Conservation (phyloP, 2,329 filamentous ascomycete genomes). For the Hypoxylon sp. region DNA sequence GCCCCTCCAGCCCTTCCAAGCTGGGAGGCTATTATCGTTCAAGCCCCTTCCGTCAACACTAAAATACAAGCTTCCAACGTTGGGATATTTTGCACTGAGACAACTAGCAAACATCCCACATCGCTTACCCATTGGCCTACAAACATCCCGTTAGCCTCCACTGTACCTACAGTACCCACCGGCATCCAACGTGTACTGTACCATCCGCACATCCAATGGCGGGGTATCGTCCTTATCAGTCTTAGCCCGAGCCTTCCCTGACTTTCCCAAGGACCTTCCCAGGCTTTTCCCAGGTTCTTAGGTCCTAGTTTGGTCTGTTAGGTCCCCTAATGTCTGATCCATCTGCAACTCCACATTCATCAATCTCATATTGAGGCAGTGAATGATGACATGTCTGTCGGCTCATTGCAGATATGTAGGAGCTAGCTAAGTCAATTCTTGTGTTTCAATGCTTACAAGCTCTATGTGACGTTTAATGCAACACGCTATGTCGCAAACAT, state of each 20-base stretch:
- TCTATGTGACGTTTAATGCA: slow-evolving; percentile 35
- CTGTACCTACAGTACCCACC: slow-evolving; percentile 18
- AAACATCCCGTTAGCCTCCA: slow-evolving; percentile 10
- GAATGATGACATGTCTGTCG: slow-evolving; percentile 41
- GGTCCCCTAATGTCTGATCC: slow-evolving; percentile 31
- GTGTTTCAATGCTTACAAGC: slow-evolving; percentile 39
- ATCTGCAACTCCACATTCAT: slow-evolving; percentile 40
- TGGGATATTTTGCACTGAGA: slow-evolving; percentile 4
- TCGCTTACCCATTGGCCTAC: slow-evolving; percentile 11
- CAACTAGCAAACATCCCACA: slow-evolving; percentile 19
- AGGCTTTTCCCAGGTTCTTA: not conserved
- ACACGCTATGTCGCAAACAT: slow-evolving; percentile 44
- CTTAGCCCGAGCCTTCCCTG: slow-evolving; percentile 33
- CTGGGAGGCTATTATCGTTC: not conserved
- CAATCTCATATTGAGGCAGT: slow-evolving; percentile 45
- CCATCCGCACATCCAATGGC: slow-evolving; percentile 38
- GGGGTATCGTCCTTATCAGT: slow-evolving; percentile 45
- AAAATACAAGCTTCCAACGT: slow-evolving; percentile 6
- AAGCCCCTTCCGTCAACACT: slow-evolving; percentile 7
- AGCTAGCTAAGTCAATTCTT: slow-evolving; percentile 39
- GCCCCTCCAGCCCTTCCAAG: not conserved
- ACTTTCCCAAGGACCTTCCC: not conserved
- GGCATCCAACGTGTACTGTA: slow-evolving; percentile 32
- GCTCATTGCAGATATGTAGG: slow-evolving; percentile 45
- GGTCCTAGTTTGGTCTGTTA: slow-evolving; percentile 1